Evolutionary conservation across 1,284 basidiomycete species (phyloP).

Genomic region (Tremellales sp.): DNA sequence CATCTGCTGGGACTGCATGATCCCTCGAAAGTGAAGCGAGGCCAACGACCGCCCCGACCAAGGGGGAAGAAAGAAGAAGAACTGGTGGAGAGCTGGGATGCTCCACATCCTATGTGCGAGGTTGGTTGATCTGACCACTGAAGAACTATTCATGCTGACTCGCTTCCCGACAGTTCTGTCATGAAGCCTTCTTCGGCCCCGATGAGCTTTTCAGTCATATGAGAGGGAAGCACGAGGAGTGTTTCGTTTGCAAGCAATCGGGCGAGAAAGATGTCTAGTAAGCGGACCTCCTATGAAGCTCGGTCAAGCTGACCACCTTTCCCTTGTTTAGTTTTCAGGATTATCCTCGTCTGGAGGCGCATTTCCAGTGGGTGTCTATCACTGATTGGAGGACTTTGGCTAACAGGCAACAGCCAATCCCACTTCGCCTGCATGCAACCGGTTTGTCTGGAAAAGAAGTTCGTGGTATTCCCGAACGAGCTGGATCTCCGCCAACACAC

Average conservation of each 20-base stretch:
- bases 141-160: background rate
- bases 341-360: slow-evolving; percentile 64
- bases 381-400: background rate
- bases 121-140: slow-evolving; percentile 44
- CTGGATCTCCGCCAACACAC: slow-evolving; percentile 91
- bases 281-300: slow-evolving; percentile 47
- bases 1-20: slow-evolving; percentile 70
- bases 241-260: slow-evolving; percentile 84
- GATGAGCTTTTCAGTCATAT: slow-evolving; percentile 95
- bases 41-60: slow-evolving; percentile 39
- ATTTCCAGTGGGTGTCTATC: slow-evolving; percentile 39
- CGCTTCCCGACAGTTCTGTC: slow-evolving; percentile 72
- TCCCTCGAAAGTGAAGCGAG: slow-evolving; percentile 62
- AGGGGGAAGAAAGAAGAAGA: slow-evolving; percentile 40
- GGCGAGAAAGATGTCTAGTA: slow-evolving; percentile 81
- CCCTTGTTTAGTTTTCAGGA: slow-evolving; percentile 63
- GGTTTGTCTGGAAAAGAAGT: slow-evolving; percentile 79
- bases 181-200: slow-evolving; percentile 80
- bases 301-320: background rate
- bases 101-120: slow-evolving; percentile 51
- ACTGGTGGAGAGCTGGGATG: slow-evolving; percentile 45
- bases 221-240: slow-evolving; percentile 92
- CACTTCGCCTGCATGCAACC: slow-evolving; percentile 77
- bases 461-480: slow-evolving; percentile 84
- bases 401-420: slow-evolving; percentile 39